Base-by-base conservation (phyloP, 768 basidiomycete genomes). In the Pleurotus sapidus region DNA sequence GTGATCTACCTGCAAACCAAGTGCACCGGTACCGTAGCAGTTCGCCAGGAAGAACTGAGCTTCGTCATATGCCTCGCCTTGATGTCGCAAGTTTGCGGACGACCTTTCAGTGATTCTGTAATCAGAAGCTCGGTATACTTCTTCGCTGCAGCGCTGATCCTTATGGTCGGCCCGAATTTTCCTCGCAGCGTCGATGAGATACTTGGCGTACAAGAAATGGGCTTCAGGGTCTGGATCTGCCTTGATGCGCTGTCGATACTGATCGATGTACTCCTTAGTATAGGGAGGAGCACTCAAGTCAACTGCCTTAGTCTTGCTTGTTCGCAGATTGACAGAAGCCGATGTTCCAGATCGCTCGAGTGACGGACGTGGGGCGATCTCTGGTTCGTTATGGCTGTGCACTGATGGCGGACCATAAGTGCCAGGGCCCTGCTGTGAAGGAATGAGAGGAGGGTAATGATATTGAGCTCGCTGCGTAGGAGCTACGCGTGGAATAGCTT, bases 21-120 rank as follows among this genome's bases (percentile, higher is more conserved):
- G 84, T 62, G 88, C 88, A 6, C 97, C 97, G 0, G 95, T 97
- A 17, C 96, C 95, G 67, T 96, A 88, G 67, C 95, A 95, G 64
- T 98, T 98, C 42, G 96, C 97, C 46, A 98, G 80, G 80, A 97
- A 98, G 75, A 98, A 99, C 70, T 98, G 96, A 11, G 97, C 96
- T 65, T 99, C 97, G 58, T 94, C 86, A 70, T 93, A 95, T 1
- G 94, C 87, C 56, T 94, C 87, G 18, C 89, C 91, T 70, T 94
- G 91, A n/a, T 5, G 94, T 95, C 3, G 96, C 97, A 49, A 98
- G 77, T 51, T 93, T 85, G 61, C 96, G 89, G 60, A 98, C 83
- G 51, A 94, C 89, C 89, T 72, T 98, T 96, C 65, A 99, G 76
- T 8, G 92, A 87, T 73, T 99, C 97, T 53, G 78, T 79, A 49